phyloP scores from a whole-genome alignment of 2,329 filamentous ascomycete genomes.

The Botryosphaeria agaves region DNA sequence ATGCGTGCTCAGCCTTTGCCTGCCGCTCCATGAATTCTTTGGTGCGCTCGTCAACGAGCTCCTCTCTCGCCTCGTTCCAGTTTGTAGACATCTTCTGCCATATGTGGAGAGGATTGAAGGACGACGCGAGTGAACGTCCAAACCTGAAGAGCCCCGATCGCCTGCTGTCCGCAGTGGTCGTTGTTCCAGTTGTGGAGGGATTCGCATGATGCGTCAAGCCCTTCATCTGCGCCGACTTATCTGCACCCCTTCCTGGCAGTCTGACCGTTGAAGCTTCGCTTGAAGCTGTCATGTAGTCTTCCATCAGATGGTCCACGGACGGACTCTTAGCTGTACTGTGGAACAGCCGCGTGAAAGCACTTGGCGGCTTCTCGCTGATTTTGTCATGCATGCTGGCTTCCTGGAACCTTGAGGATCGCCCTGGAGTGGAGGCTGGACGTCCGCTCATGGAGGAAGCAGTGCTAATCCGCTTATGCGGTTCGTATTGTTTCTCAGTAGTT shows the following conservation, averaged over 20 bases:
- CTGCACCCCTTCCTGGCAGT: not conserved
- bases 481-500: too few species aligned
- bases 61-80: conserved; percentile 28
- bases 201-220: conserved; percentile 2
- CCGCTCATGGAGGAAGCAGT: too few species aligned
- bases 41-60: conserved; percentile 24
- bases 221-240: not conserved
- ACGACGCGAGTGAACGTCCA: conserved; percentile 34
- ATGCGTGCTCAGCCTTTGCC: conserved; percentile 31
- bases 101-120: conserved; percentile 34
- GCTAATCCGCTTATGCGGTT: too few species aligned
- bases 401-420: conserved; percentile 45
- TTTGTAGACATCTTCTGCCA: conserved; percentile 23
- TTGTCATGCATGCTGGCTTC: conserved; percentile 83
- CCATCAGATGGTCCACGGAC: conserved; percentile 20
- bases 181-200: not conserved
- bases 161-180: conserved; percentile 15
- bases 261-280: not conserved
- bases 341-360: conserved; percentile 38
- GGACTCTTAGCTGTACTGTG: not conserved
- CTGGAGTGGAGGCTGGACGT: conserved; percentile 18
- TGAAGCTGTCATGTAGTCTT: conserved; percentile 14
- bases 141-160: conserved; percentile 34
- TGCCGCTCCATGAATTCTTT: conserved; percentile 15
- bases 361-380: conserved; percentile 51